Evolutionary conservation across 306 rosid genomes (phyloP).

Genomic region (Prunus kanzakura): DNA sequence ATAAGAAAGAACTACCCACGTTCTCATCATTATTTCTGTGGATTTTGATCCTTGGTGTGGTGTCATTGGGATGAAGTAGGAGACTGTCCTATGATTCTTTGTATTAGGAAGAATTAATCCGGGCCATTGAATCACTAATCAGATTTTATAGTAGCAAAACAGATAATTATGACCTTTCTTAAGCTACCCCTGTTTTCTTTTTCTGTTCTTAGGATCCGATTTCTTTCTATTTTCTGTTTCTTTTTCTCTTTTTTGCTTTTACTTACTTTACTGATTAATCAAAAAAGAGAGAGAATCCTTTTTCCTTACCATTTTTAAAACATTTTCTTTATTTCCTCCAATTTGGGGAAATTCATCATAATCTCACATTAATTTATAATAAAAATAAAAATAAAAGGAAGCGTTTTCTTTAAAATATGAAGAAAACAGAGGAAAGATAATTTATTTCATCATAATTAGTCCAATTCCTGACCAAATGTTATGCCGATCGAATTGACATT

Average conservation of each 20-base stretch:
- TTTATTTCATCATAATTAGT: too few species aligned
- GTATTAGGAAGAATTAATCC: not conserved
- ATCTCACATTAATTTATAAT: not conserved
- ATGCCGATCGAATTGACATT: too few species aligned
- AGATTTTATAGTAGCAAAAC: not conserved
- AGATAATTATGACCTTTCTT: not conserved
- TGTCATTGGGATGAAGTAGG: conserved; percentile 15
- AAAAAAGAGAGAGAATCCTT: not conserved
- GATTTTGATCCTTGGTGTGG: not conserved
- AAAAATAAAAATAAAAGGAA: too few species aligned
- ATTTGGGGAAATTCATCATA: not conserved
- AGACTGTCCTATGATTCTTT: not conserved
- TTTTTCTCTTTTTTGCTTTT: not conserved
- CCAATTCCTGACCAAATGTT: too few species aligned
- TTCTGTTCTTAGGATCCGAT: not conserved
- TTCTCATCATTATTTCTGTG: not conserved
- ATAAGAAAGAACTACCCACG: conserved; percentile 27
- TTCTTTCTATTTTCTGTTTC: not conserved
- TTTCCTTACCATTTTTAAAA: not conserved
- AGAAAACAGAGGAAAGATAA: too few species aligned
- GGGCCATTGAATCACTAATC: conserved; percentile 4
- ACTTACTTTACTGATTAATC: not conserved
- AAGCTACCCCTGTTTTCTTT: not conserved
- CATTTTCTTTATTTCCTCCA: not conserved
- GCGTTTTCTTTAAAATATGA: too few species aligned